Evolutionary conservation across 805 yeast genomes (phyloP).

Genomic region (Hanseniaspora pseudoguilliermondii): DNA sequence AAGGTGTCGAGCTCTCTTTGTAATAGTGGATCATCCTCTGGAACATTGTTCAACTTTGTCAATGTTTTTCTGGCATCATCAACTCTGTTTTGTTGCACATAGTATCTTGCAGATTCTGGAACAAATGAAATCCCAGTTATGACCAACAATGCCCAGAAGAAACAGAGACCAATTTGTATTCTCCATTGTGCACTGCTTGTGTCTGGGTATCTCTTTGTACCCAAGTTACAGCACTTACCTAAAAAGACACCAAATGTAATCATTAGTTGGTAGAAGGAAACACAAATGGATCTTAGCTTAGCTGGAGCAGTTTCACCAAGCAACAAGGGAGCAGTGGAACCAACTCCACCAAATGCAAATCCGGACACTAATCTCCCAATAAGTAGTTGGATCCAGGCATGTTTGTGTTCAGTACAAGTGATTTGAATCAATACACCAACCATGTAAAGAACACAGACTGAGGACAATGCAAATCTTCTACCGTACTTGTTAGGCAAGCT

Average conservation of each 20-base stretch:
- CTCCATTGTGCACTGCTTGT: conserved; percentile 48
- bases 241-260: conserved; percentile 63
- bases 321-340: conserved; percentile 64
- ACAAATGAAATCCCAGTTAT: conserved; percentile 34
- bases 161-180: conserved; percentile 51
- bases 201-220: conserved; percentile 33
- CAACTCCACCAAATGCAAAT: conserved; percentile 61
- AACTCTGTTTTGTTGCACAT: conserved; percentile 39
- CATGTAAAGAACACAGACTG: conserved; percentile 48
- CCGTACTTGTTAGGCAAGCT: conserved; percentile 51
- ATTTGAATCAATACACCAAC: conserved; percentile 59
- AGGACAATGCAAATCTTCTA: conserved; percentile 51
- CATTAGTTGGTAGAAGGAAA: conserved; percentile 57
- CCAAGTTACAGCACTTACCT: conserved; percentile 64
- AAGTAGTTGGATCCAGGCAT: conserved; percentile 57
- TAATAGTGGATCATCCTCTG: conserved; percentile 42
- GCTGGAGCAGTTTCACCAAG: conserved; percentile 34
- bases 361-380: conserved; percentile 63
- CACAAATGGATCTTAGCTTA: conserved; percentile 56
- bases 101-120: conserved; percentile 66
- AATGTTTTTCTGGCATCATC: conserved; percentile 53
- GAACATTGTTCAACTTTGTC: conserved; percentile 45
- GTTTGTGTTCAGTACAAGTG: conserved; percentile 26
- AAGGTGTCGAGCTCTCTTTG: conserved; percentile 45
- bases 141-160: conserved; percentile 34